A percentile compares a stretch with the other conserved stretches of the same genome.
Conservation (phyloP, 768 basidiomycete genomes). For the Psilocybe azurescens region DNA sequence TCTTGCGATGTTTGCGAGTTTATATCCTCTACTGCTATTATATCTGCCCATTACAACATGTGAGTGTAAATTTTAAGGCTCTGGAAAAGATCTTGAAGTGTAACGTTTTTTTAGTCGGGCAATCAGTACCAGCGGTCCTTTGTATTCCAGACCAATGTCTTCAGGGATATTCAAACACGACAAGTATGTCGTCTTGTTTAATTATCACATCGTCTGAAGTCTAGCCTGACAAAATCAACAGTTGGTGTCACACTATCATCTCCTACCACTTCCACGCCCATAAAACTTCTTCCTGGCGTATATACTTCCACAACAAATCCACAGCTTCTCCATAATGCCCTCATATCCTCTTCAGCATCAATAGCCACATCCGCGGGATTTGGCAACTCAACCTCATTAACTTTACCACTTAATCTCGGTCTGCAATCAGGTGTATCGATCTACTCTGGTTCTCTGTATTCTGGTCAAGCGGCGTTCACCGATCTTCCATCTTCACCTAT, state of each 20-base stretch:
- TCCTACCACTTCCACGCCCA: slow-evolving; percentile 55
- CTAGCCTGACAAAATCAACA: slow-evolving; percentile 36
- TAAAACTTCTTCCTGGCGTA: slow-evolving; percentile 78
- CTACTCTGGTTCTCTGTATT: slow-evolving; percentile 67
- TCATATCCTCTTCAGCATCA: slow-evolving; percentile 67
- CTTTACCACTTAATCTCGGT: slow-evolving; percentile 68
- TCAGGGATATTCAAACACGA: slow-evolving; percentile 77
- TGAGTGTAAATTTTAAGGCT: slow-evolving; percentile 10
- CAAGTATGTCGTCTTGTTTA: slow-evolving; percentile 54
- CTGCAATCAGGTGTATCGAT: slow-evolving; percentile 71
- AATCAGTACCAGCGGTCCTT: slow-evolving; percentile 65
- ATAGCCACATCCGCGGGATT: slow-evolving; percentile 70
- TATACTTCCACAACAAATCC: slow-evolving; percentile 77
- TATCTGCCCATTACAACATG: slow-evolving; percentile 20
- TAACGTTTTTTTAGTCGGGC: slow-evolving; percentile 34
- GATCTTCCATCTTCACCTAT: slow-evolving; percentile 56
- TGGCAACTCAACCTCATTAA: slow-evolving; percentile 53
- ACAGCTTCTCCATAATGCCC: slow-evolving; percentile 67
- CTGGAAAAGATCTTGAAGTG: neutral
- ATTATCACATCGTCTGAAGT: neutral
- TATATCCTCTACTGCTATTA: slow-evolving; percentile 15
- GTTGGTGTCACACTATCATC: slow-evolving; percentile 74
- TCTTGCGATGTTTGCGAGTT: slow-evolving; percentile 31
- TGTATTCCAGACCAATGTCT: slow-evolving; percentile 90
- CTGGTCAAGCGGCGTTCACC: slow-evolving; percentile 66